These are phyloP conservation scores for Peronospora tabacina DNA, from an alignment of 352 stramenopile genomes.

Conservation along the genomic window DNA sequence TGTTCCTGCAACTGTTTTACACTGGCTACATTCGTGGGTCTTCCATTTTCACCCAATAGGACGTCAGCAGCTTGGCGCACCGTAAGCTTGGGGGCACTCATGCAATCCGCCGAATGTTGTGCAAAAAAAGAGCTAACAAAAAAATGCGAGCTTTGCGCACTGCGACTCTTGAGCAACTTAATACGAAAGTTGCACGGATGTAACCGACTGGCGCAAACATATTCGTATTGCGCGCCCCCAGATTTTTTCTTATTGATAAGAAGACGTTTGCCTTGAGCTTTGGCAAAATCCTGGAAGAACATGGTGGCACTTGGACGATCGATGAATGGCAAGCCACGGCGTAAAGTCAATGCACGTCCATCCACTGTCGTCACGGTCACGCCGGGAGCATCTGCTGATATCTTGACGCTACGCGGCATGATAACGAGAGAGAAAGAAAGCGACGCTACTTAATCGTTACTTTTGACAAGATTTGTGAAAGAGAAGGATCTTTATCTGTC, in stretches of 20 bases:
- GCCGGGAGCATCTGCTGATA: conserved; percentile 25
- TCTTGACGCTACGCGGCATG: conserved; percentile 31
- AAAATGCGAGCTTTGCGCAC: conserved; percentile 30
- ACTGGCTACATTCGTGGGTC: conserved; percentile 7
- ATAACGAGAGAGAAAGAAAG: conserved; percentile 7
- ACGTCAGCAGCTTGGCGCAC: conserved; percentile 27
- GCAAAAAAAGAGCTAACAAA: conserved; percentile 32
- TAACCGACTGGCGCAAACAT: conserved; percentile 25
- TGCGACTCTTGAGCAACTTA: conserved; percentile 36
- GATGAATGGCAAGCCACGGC: conserved; percentile 23
- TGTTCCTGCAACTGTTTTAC: conserved; percentile 28
- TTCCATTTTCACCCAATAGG: conserved; percentile 9
- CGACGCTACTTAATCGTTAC: background rate
- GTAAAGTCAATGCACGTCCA: conserved; percentile 22
- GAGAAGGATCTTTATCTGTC: no score
- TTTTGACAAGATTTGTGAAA: background rate
- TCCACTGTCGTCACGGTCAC: conserved; percentile 22
- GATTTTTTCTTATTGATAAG: conserved; percentile 37
- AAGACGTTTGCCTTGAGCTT: conserved; percentile 33
- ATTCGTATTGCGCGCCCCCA: conserved; percentile 32
- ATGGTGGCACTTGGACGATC: conserved; percentile 25
- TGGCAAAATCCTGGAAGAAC: conserved; percentile 37
- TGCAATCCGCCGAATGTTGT: conserved; percentile 19
- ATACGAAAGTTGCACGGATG: conserved; percentile 27
- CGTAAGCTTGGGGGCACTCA: conserved; percentile 24